These are phyloP conservation scores for Oryza nivara DNA, from an alignment of 176 grass and related monocot genomes.

Conservation along the genomic window DNA sequence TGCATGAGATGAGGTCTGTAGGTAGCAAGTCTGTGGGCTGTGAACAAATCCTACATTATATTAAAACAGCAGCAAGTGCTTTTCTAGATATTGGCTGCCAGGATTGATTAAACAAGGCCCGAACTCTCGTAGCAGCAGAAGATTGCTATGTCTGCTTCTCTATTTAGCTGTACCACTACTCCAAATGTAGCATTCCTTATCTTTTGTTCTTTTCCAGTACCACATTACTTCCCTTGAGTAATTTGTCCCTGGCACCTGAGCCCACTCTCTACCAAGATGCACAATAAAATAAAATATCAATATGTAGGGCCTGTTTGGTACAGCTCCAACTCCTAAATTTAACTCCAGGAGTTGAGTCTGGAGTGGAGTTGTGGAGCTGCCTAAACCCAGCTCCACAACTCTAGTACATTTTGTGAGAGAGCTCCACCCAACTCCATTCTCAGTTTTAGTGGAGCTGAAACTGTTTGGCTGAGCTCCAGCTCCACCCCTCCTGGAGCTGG, in stretches of 20 bases:
- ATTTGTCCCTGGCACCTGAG: background rate
- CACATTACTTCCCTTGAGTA: background rate
- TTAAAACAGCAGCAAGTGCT: background rate
- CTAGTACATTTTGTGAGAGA: too few species aligned
- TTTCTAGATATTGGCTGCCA: background rate
- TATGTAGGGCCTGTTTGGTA: background rate
- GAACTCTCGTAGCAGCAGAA: background rate
- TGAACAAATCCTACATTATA: constrained; percentile 6
- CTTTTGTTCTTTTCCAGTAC: background rate
- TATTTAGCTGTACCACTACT: background rate
- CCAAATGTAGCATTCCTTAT: background rate
- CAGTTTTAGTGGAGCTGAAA: too few species aligned
- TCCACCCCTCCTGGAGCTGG: too few species aligned
- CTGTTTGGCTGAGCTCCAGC: too few species aligned
- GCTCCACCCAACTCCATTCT: too few species aligned
- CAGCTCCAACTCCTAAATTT: too few species aligned
- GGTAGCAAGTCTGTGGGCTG: background rate
- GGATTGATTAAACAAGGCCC: background rate
- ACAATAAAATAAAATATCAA: background rate
- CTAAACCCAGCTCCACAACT: too few species aligned
- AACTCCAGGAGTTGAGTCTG: too few species aligned
- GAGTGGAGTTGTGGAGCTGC: too few species aligned
- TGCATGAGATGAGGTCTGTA: constrained; percentile 2
- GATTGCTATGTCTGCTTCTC: background rate
- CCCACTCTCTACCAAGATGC: background rate